Conservation (phyloP, 371 early-diverging fungal species). For the Capillidium rhysosporum region DNA sequence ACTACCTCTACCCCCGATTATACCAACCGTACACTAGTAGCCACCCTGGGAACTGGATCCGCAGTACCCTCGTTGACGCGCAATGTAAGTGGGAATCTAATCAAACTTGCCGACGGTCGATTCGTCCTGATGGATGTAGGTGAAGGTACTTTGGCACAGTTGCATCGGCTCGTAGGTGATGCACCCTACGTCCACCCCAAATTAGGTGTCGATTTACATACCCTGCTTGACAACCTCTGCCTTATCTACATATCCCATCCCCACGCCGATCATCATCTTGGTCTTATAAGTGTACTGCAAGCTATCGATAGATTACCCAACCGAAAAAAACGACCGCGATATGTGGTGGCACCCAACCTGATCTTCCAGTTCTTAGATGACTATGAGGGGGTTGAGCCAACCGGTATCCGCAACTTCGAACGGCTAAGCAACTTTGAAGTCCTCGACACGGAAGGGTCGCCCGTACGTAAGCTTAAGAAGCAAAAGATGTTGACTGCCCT, state of each 20-base stretch:
- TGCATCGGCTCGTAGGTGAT: conserved; percentile 60
- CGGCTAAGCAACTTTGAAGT: conserved; percentile 28
- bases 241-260: conserved; percentile 90
- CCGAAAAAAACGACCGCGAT: conserved; percentile 9
- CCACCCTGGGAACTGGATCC: conserved; percentile 91
- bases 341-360: conserved; percentile 39
- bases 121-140: conserved; percentile 86
- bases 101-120: conserved; percentile 35
- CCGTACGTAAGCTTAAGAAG: neutral
- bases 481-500: conserved; percentile 16
- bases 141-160: conserved; percentile 91
- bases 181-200: neutral
- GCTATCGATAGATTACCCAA: conserved; percentile 21
- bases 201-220: conserved; percentile 11
- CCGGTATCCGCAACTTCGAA: conserved; percentile 22
- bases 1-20: conserved; percentile 13
- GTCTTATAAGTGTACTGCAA: conserved; percentile 48
- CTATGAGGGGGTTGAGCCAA: conserved; percentile 34
- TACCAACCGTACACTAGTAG: conserved; percentile 27
- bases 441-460: neutral
- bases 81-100: conserved; percentile 78
- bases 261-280: conserved; percentile 98
- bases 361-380: conserved; percentile 48
- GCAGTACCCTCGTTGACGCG: conserved; percentile 90
- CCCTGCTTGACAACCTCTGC: conserved; percentile 27